Percentiles rank a stretch among this genome's conserved stretches.
Conservation (phyloP, 371 early-diverging fungal genomes). For the Synchytrium microbalum region DNA sequence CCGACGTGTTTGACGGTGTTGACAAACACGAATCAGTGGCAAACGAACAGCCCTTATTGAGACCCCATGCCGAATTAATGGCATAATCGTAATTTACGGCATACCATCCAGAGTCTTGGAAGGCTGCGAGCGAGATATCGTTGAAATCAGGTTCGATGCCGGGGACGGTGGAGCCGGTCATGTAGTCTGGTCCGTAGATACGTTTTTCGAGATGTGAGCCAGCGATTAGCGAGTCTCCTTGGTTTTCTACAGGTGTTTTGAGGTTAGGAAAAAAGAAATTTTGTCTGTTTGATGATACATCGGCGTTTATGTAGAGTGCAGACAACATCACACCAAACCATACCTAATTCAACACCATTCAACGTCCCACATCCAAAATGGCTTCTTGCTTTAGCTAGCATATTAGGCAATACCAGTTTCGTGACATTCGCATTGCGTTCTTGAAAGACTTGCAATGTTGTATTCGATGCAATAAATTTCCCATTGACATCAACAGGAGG, state of each 20-base stretch:
- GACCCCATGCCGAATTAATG: neutral
- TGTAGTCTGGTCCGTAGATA: neutral
- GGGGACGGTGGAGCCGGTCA: neutral
- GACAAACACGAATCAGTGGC: neutral
- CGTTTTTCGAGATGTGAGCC: neutral
- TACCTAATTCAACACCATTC: neutral
- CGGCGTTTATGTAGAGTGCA: neutral
- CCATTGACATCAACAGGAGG: neutral
- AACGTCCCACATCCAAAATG: neutral
- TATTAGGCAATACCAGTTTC: neutral
- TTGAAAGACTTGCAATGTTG: neutral
- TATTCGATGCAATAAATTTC: neutral
- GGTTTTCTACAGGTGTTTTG: no score
- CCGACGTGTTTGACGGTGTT: neutral
- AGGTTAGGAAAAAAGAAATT: no score
- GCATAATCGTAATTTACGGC: neutral
- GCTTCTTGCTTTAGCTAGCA: neutral
- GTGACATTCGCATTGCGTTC: neutral
- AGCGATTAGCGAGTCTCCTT: neutral
- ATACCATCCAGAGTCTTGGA: neutral
- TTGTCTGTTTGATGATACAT: neutral
- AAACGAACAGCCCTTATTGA: neutral
- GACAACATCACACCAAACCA: neutral
- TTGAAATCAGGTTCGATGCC: neutral
- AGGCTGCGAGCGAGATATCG: neutral